Percentiles rank a stretch among this genome's conserved stretches.
These are phyloP conservation scores for Prosopis cineraria DNA, from an alignment of 306 rosid species.

Conservation along the genomic window DNA sequence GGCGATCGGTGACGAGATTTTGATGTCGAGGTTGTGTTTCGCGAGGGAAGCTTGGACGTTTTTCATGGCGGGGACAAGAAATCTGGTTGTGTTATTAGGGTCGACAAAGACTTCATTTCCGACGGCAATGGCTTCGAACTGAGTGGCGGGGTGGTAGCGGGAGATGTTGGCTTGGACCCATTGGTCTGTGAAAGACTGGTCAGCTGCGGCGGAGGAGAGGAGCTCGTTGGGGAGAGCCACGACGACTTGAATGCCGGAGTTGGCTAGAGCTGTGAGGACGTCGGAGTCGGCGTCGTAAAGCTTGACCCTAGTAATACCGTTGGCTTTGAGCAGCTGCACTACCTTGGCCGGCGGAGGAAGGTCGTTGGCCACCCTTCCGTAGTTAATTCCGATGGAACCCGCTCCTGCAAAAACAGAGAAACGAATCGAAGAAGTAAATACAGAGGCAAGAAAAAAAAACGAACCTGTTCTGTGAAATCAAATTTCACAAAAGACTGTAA, in stretches of 20 bases:
- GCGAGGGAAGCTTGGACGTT: constrained; percentile 48
- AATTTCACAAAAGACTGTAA: not conserved
- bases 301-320: constrained; percentile 49
- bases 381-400: constrained; percentile 60
- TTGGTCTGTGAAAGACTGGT: constrained; percentile 50
- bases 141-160: constrained; percentile 45
- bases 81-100: constrained; percentile 49
- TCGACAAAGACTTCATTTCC: constrained; percentile 72
- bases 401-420: constrained; percentile 25
- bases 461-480: not conserved
- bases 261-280: constrained; percentile 54
- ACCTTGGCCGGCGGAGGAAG: constrained; percentile 49
- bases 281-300: constrained; percentile 52
- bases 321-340: constrained; percentile 52
- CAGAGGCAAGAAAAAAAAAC: not conserved
- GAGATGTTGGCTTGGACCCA: constrained; percentile 62
- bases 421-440: not conserved
- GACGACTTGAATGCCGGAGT: constrained; percentile 47
- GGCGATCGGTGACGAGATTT: constrained; percentile 62
- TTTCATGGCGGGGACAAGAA: constrained; percentile 63
- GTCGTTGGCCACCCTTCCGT: constrained; percentile 58
- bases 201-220: constrained; percentile 55
- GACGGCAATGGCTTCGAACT: constrained; percentile 63
- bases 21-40: constrained; percentile 46
- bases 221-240: constrained; percentile 59